Conservation (phyloP, 139 green algal genomes). For the Astrephomene gubernaculifera region DNA sequence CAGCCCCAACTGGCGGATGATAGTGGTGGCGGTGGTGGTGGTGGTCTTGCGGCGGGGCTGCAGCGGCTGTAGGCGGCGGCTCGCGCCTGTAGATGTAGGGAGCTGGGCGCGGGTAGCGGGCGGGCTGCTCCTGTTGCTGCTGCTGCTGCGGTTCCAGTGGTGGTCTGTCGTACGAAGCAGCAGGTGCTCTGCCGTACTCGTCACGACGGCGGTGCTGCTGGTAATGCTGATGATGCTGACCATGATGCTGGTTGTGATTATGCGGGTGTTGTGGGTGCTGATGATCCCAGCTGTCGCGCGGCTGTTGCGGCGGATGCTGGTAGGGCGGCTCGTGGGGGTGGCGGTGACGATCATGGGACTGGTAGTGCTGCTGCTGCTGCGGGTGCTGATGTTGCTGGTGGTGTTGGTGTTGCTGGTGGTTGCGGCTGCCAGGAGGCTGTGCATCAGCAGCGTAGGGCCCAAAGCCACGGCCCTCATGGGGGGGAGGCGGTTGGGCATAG, state of each 20-base stretch:
- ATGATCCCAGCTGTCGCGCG: neutral
- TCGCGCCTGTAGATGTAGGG: too few species aligned
- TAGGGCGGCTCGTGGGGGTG: neutral
- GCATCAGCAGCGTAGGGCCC: too few species aligned
- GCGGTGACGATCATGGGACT: neutral
- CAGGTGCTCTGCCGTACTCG: too few species aligned
- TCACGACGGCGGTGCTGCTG: neutral
- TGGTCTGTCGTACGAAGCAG: too few species aligned
- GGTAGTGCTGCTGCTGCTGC: neutral
- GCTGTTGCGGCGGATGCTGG: neutral
- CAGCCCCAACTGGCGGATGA: too few species aligned
- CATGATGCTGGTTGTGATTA: neutral
- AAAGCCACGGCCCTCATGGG: too few species aligned
- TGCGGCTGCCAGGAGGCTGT: too few species aligned
- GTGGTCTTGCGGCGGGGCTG: slow-evolving; percentile 19
- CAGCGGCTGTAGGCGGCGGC: too few species aligned
- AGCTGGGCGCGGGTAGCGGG: too few species aligned
- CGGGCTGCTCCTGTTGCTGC: slow-evolving; percentile 13
- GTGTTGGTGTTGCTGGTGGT: neutral
- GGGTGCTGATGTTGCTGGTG: neutral
- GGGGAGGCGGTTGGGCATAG: too few species aligned
- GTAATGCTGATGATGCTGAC: neutral
- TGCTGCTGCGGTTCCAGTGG: neutral
- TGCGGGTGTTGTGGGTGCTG: neutral
- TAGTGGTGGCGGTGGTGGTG: neutral